Percentiles rank a stretch among this genome's conserved stretches.
phyloP scores from a whole-genome alignment of 2,329 filamentous ascomycete species.

The Fusarium irregulare region DNA sequence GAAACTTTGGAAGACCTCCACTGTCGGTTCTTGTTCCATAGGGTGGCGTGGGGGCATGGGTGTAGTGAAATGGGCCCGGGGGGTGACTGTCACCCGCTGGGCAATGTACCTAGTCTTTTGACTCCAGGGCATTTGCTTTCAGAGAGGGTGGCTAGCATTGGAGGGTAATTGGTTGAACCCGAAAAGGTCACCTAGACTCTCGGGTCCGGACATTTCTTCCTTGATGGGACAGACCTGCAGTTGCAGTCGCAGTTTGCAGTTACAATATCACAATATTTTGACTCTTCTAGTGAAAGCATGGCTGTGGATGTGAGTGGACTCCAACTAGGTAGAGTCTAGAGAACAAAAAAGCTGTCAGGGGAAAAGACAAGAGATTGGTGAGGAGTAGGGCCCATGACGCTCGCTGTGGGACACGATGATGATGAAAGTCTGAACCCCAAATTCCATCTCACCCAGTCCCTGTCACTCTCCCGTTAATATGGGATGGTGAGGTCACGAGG shows the following conservation, averaged over 20 bases:
- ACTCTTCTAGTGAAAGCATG: slow-evolving; percentile 9
- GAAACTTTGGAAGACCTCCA: slow-evolving; percentile 29
- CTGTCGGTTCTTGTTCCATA: slow-evolving; percentile 30
- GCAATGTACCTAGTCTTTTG: not conserved
- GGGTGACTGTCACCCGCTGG: slow-evolving; percentile 34
- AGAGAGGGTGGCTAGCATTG: slow-evolving; percentile 8
- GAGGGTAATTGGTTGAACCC: slow-evolving; percentile 2
- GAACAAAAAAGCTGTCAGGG: slow-evolving; percentile 12
- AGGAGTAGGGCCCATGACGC: slow-evolving; percentile 26
- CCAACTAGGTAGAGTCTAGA: not conserved
- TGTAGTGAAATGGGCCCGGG: slow-evolving; percentile 37
- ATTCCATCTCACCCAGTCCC: slow-evolving; percentile 20
- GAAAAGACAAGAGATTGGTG: slow-evolving; percentile 28
- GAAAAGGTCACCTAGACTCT: slow-evolving; percentile 4
- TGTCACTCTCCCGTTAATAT: slow-evolving; percentile 29
- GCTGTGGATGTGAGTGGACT: slow-evolving; percentile 30
- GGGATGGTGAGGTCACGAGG: slow-evolving; percentile 39
- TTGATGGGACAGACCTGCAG: not conserved
- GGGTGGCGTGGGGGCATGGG: slow-evolving; percentile 40
- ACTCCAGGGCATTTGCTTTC: slow-evolving; percentile 9
- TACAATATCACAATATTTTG: not conserved
- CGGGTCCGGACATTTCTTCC: slow-evolving; percentile 10
- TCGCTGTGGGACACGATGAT: slow-evolving; percentile 24
- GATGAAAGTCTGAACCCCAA: slow-evolving; percentile 20
- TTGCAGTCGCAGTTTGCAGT: not conserved